Conservation (phyloP, 176 grass and related monocot genomes). For the Ananas comosus region DNA sequence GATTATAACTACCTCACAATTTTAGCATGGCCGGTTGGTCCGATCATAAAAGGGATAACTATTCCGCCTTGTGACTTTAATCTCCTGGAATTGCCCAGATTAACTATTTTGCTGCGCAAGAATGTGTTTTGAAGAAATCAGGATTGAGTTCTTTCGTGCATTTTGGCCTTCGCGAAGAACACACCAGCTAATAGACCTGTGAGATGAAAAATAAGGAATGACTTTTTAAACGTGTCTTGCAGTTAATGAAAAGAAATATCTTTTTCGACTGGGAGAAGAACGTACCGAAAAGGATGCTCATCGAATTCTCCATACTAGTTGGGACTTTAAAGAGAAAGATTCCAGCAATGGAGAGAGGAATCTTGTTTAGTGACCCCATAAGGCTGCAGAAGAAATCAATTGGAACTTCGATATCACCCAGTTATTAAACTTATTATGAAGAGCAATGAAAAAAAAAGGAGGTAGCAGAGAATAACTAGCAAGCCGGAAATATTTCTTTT, state of each 20-base stretch:
- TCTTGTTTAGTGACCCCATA: constrained; percentile 93
- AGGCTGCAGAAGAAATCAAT: constrained; percentile 41
- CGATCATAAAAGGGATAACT: too few species aligned
- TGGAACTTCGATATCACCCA: constrained; percentile 3
- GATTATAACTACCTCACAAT: too few species aligned
- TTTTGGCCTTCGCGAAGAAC: constrained; percentile 77
- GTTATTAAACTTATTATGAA: background rate
- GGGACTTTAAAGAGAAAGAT: constrained; percentile 75
- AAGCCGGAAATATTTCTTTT: too few species aligned
- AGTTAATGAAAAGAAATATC: too few species aligned
- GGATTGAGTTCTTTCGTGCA: constrained; percentile 33
- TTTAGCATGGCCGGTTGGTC: too few species aligned
- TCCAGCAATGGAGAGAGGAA: constrained; percentile 77
- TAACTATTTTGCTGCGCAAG: background rate
- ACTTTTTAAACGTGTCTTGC: background rate
- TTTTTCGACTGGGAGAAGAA: background rate
- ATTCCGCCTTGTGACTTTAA: too few species aligned
- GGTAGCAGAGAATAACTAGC: too few species aligned
- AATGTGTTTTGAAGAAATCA: constrained; percentile 18
- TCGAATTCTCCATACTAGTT: constrained; percentile 74
- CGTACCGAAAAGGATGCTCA: constrained; percentile 78
- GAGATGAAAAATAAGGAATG: background rate
- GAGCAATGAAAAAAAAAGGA: background rate
- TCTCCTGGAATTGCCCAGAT: background rate
- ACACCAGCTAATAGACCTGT: constrained; percentile 79